Base-by-base conservation (phyloP, 169 alveolate genomes). In the Neospora caninum region DNA sequence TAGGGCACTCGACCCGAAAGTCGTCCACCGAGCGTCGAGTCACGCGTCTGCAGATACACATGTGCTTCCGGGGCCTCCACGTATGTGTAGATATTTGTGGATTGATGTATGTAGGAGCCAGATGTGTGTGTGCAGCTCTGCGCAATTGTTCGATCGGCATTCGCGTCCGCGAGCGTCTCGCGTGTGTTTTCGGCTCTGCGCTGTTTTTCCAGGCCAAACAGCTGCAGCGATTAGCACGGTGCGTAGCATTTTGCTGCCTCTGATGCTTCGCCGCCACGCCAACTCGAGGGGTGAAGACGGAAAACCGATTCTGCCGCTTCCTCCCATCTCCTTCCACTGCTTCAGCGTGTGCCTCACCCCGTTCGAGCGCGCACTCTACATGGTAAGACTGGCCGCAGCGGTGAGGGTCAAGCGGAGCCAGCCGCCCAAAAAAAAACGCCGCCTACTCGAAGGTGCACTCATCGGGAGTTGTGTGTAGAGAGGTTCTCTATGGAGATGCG, bases 241-340 rank as follows among this genome's bases (percentile, higher is more conserved):
- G 54, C 95, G 97, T 67, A 96, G 95, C 53, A 95, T 97, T 0
- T 91, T 98, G 58, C 93, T 94, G 73, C 99, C 99, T 36, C 95
- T 98, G 93, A 94, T 98, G 96, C 96, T 98, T 83, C 96, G 99
- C 82, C 97, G 99, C 94, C 97, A 98, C 39, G 98, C 98, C 94
- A 94, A 97, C 41, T 97, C 97, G 9, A 95, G 93, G 43, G 98
- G 97, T 86, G 96, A 95, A 80, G 94, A 97, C 82, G 99, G 98
- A 7, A 94, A 89, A 42, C 94, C 95, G 38, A 95, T 96, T 29
- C 95, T 97, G n/a, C 94, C 96, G 29, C 96, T 98, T 9, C 99
- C 99, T 9, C 97, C 97, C 38, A 97, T 97, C 89, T 95, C 97
- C 83, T 95, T 97, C 67, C 97, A 96, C 69, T 95, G 96, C 86